Base-by-base conservation (phyloP, 805 yeast species). In the Lachancea sp. region DNA sequence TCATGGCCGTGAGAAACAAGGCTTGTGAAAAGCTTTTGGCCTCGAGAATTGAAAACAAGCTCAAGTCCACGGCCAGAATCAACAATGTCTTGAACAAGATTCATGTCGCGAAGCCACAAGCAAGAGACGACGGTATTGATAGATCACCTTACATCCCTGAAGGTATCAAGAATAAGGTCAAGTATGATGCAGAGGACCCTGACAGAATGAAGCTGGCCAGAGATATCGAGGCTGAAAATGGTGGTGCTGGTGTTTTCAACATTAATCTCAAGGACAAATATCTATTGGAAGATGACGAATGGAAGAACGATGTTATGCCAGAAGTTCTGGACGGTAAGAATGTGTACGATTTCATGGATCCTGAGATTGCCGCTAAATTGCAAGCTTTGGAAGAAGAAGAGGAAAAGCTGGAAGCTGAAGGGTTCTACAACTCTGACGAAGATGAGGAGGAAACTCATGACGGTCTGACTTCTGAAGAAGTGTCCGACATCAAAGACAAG, bases 211-310 rank as follows among this genome's bases (percentile, higher is more conserved):
- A 60, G 54, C 76, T 93, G 59, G 89, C 95, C 33, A 78, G 87
- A 60, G 98, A 93, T 63, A 73, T 89, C 51, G 99, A 93, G 71
- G 83, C 77, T 41, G 96, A 85, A 65, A 87, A 93, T 59, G 99
- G 99, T 63, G 99, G 99, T 64, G 97, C 99, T 36, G 99, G 99
- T 75, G 99, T 93, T 30, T 93, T 71, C 75, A 93, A 89, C 71
- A 79, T 93, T 63, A 89, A 93, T 71, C 74, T 93, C 70, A 87
- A 89, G 66, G 98, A 91, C 62, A 85, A 82, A 60, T 93, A 95
- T 68, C 56, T 93, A 50, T 74, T 93, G 56, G 99, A 91, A 56
- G 91, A 93, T 63, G 98, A 91, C 42, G 95, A 87, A 53, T 93
- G 99, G 99, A 91, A 91, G 77, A 80, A 88, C 55, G 99, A 93